Evolutionary conservation across 192 early-diverging fungal genomes (phyloP).

Genomic region (Gigaspora rosea): DNA sequence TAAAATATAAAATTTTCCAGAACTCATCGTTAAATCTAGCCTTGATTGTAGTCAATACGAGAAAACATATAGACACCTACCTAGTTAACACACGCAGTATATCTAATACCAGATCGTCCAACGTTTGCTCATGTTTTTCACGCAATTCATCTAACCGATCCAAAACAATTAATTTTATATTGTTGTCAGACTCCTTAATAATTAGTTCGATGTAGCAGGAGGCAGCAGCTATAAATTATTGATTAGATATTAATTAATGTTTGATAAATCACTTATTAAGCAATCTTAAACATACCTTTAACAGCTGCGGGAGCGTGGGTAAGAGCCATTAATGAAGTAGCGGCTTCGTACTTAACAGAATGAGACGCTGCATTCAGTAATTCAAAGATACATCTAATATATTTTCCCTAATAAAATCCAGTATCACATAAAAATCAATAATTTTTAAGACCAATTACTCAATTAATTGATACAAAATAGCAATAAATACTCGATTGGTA

Average conservation of each 20-base stretch:
- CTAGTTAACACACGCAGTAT: constrained; percentile 85
- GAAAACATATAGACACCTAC: constrained; percentile 34
- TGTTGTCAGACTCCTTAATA: constrained; percentile 95
- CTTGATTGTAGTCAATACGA: background rate
- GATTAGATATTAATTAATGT: background rate
- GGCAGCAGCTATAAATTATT: constrained; percentile 70
- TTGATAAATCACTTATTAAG: too few relatives aligned
- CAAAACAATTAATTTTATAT: constrained; percentile 95
- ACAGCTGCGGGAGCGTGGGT: constrained; percentile 88
- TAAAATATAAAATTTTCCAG: too few relatives aligned
- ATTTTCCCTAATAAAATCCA: constrained; percentile 64
- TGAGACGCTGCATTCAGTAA: constrained; percentile 78
- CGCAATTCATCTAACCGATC: constrained; percentile 88
- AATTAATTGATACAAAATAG: background rate
- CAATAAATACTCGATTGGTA: constrained; percentile 71
- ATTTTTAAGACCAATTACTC: too few relatives aligned
- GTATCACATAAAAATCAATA: background rate
- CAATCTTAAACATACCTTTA: constrained; percentile 58
- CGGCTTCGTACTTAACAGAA: constrained; percentile 98
- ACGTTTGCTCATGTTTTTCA: constrained; percentile 81
- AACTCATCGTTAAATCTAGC: background rate
- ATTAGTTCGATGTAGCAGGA: constrained; percentile 89
- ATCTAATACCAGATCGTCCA: constrained; percentile 97
- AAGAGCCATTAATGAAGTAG: constrained; percentile 85
- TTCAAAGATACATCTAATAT: constrained; percentile 89